Base-by-base conservation (phyloP, 768 basidiomycete species). In the Amanita exitialis region DNA sequence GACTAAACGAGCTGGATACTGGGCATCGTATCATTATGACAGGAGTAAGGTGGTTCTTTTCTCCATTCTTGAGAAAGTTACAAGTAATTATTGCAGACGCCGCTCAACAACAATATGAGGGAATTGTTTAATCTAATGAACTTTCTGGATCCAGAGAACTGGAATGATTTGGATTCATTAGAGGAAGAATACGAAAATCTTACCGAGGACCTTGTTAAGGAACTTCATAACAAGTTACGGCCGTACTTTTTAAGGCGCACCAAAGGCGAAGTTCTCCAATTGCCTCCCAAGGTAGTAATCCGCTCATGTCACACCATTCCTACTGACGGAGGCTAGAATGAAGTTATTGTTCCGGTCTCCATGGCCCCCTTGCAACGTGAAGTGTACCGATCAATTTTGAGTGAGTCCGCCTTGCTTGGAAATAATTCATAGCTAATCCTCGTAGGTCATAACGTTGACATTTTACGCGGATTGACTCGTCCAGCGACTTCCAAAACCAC, bases 61-160 rank as follows among this genome's bases (percentile, higher is more conserved):
- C 20, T 56, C 41, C 16, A 47, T 46, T 16, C 15, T n/a, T 25
- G 45, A 23, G 43, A 42, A 58, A 56, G 53, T 35, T 3, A 23
- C 16, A 35, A 13, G 35, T 16, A 25, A 37, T 10, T 42, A 30
- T 41, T 36, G 2, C 53, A 91, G 77, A 98, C 96, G 0, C 95
- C 95, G 0, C 66, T 98, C 52, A 98, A 98, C 66, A 98, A 98
- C 71, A 98, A 97, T 61, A 86, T 99, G 20, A 78, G 90, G 43
- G 96, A 99, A 66, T 67, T 99, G 21, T 95, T 98, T 73, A 98
- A 94, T 64, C 74, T 99, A 38, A 92, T 99, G 83, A 90, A 92
- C 63, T 98, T 98, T 70, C 77, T 98, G 15, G 90, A 93, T 62
- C 80, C 86, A 4, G 57, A 66, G 10, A 72, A 86, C 54, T 90